Evolutionary conservation across 345 rosid species (phyloP).

Genomic region (Leavenworthia alabamica): DNA sequence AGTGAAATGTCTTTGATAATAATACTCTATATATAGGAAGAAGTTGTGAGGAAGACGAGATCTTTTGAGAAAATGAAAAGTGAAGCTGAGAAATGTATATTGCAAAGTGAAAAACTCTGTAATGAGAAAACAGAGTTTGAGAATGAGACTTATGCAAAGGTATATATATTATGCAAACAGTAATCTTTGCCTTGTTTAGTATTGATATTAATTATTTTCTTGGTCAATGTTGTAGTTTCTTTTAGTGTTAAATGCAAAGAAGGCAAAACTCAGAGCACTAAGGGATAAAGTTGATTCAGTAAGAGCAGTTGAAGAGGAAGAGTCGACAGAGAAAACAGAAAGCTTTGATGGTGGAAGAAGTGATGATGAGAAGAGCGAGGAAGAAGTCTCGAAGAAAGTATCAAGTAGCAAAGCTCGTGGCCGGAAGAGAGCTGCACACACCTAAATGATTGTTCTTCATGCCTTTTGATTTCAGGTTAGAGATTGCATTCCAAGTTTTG

Average conservation of each 20-base stretch:
- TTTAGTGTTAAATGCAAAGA: slow-evolving; percentile 68
- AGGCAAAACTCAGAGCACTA: slow-evolving; percentile 72
- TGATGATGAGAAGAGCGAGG: slow-evolving; percentile 33
- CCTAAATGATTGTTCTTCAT: neutral
- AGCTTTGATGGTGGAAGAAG: slow-evolving; percentile 48
- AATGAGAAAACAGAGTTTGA: slow-evolving; percentile 66
- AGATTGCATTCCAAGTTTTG: neutral
- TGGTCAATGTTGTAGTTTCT: slow-evolving; percentile 49
- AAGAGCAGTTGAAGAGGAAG: slow-evolving; percentile 43
- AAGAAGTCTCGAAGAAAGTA: slow-evolving; percentile 34
- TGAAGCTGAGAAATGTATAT: slow-evolving; percentile 80
- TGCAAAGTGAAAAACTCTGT: slow-evolving; percentile 54
- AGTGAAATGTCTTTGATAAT: neutral
- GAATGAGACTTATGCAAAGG: slow-evolving; percentile 72
- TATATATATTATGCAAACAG: no score
- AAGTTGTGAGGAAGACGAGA: slow-evolving; percentile 58
- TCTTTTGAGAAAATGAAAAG: slow-evolving; percentile 54
- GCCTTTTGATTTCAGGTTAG: neutral
- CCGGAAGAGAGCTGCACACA: slow-evolving; percentile 36
- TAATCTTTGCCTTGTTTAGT: neutral
- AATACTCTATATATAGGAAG: slow-evolving; percentile 42
- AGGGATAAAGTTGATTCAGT: slow-evolving; percentile 48
- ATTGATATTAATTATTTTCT: neutral
- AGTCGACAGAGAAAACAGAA: slow-evolving; percentile 54
- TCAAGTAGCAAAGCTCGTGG: slow-evolving; percentile 38